Conservation (phyloP, 768 basidiomycete species). For the Cubamyces sp. region DNA sequence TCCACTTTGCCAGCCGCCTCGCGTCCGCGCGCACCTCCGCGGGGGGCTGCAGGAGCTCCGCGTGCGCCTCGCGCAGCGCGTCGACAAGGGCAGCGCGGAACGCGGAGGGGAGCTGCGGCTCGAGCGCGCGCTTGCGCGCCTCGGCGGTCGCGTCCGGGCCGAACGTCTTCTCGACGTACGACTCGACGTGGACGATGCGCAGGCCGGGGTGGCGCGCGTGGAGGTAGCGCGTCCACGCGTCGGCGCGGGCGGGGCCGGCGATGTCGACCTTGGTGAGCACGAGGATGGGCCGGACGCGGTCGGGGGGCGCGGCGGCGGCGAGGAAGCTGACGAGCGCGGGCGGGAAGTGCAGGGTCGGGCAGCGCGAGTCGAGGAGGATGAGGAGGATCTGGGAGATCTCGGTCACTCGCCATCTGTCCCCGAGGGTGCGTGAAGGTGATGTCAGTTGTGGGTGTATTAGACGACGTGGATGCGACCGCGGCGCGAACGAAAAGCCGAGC, state of each 20-base stretch:
- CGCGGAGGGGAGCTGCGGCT: slow-evolving; percentile 69
- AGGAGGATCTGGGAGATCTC: slow-evolving; percentile 91
- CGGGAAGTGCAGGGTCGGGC: slow-evolving; percentile 86
- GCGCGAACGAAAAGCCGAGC: not conserved
- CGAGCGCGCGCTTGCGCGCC: slow-evolving; percentile 41
- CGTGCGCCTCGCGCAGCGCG: slow-evolving; percentile 68
- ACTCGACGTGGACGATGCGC: slow-evolving; percentile 75
- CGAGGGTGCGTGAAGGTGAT: not conserved
- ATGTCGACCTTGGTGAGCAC: slow-evolving; percentile 92
- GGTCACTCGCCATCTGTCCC: slow-evolving; percentile 84
- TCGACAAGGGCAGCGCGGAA: slow-evolving; percentile 68
- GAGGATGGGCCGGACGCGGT: slow-evolving; percentile 53
- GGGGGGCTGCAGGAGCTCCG: slow-evolving; percentile 70
- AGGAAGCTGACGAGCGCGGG: slow-evolving; percentile 76
- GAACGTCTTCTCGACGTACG: slow-evolving; percentile 58
- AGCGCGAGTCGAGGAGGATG: slow-evolving; percentile 87
- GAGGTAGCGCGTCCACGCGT: slow-evolving; percentile 70
- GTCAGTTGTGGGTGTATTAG: not conserved
- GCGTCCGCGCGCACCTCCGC: slow-evolving; percentile 52
- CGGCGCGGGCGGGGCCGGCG: slow-evolving; percentile 63
- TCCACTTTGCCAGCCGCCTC: slow-evolving; percentile 62
- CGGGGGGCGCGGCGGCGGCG: slow-evolving; percentile 30
- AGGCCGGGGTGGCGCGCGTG: slow-evolving; percentile 53
- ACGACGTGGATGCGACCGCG: not conserved
- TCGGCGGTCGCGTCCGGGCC: slow-evolving; percentile 5